Percentiles rank a stretch among this genome's conserved stretches.
Conservation (phyloP, 768 basidiomycete genomes). For the Calvatia gigantea region DNA sequence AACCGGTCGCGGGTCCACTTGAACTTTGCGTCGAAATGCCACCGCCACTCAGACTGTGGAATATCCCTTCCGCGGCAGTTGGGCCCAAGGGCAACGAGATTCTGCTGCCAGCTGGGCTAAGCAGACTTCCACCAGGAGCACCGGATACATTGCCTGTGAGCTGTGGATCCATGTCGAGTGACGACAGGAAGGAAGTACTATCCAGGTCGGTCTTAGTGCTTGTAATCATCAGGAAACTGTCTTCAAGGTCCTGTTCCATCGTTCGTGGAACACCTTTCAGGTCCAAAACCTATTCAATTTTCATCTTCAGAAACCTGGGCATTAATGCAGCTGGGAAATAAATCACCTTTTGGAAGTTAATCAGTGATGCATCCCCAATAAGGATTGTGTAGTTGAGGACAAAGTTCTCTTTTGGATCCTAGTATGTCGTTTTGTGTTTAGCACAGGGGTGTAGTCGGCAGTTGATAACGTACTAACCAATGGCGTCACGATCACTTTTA, state of each 20-base stretch:
- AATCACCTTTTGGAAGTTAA: slow-evolving; percentile 94
- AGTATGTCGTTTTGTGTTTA: slow-evolving; percentile 2
- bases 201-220: slow-evolving; percentile 89
- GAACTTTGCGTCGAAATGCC: slow-evolving; percentile 45
- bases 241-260: slow-evolving; percentile 86
- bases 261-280: slow-evolving; percentile 87
- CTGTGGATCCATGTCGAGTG: slow-evolving; percentile 93
- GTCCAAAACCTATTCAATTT: slow-evolving; percentile 76
- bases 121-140: slow-evolving; percentile 42
- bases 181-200: slow-evolving; percentile 87
- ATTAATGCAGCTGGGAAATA: not conserved
- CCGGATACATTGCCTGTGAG: slow-evolving; percentile 29
- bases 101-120: slow-evolving; percentile 65
- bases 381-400: slow-evolving; percentile 94
- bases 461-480: slow-evolving; percentile 48
- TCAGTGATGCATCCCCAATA: slow-evolving; percentile 92
- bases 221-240: slow-evolving; percentile 88
- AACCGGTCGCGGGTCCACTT: slow-evolving; percentile 61
- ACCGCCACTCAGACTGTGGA: slow-evolving; percentile 46
- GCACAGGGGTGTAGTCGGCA: not conserved
- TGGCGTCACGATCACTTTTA: slow-evolving; percentile 95
- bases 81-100: slow-evolving; percentile 47
- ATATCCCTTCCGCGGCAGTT: slow-evolving; percentile 48
- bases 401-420: slow-evolving; percentile 93
- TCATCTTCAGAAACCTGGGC: not conserved